These are phyloP conservation scores for Rachicladosporium sp. DNA, from an alignment of 2,329 filamentous ascomycete species.

Conservation along the genomic window DNA sequence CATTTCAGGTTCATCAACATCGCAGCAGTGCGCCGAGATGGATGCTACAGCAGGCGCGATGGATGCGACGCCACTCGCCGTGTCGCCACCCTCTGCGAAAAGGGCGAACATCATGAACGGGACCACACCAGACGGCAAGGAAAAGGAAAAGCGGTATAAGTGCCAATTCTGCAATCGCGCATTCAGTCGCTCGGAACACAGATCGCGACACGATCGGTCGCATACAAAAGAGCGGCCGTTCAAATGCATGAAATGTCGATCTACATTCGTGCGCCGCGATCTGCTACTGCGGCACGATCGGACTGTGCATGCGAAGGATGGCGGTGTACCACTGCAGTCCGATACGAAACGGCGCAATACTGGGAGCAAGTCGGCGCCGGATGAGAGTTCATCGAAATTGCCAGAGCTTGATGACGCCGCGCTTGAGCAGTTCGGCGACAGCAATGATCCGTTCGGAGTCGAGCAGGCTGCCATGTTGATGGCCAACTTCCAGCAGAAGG, in stretches of 20 bases:
- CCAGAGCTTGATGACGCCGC: conserved; percentile 74
- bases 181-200: conserved; percentile 93
- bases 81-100: no score
- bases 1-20: no score
- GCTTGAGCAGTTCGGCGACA: conserved; percentile 84
- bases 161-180: conserved; percentile 97
- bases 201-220: conserved; percentile 77
- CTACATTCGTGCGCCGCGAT: conserved; percentile 96
- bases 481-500: conserved; percentile 92
- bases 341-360: conserved; percentile 69
- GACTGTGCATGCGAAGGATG: conserved; percentile 97
- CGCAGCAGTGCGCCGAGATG: no score
- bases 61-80: no score
- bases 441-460: conserved; percentile 85
- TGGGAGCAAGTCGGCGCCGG: conserved; percentile 44
- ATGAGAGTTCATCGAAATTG: conserved; percentile 54
- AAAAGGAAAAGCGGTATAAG: conserved; percentile 88
- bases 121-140: conserved; percentile 8
- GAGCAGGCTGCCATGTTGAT: conserved; percentile 98
- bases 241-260: conserved; percentile 96
- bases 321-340: conserved; percentile 82
- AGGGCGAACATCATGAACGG: conserved; percentile 3
- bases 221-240: conserved; percentile 98
- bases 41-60: no score
- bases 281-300: conserved; percentile 92